A percentile compares a stretch with the other conserved stretches of the same genome.
These are phyloP conservation scores for Phymatotrichopsis omnivora DNA, from an alignment of 2,329 filamentous ascomycete species.

Conservation along the genomic window DNA sequence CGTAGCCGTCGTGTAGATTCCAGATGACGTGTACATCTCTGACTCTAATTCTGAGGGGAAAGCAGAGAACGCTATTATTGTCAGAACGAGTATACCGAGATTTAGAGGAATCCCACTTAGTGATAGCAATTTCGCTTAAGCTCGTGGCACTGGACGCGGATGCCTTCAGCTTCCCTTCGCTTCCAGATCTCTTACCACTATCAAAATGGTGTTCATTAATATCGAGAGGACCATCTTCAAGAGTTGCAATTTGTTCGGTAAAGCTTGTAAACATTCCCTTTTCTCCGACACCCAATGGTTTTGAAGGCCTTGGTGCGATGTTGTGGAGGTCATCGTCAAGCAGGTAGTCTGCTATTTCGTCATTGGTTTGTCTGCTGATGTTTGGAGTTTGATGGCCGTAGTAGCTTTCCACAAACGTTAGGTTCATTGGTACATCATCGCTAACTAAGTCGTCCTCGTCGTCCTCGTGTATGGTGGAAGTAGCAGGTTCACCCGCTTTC, in stretches of 20 bases:
- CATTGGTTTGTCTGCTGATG: slow-evolving; percentile 33
- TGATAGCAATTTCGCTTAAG: background rate
- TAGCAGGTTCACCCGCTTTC: slow-evolving; percentile 2
- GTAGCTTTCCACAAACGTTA: slow-evolving; percentile 48
- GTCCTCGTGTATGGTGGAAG: slow-evolving; percentile 42
- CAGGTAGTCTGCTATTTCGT: slow-evolving; percentile 38
- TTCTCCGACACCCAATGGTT: slow-evolving; percentile 31
- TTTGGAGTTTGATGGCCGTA: slow-evolving; percentile 37
- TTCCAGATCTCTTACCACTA: too few species aligned
- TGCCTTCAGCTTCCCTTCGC: slow-evolving; percentile 1
- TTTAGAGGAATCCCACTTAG: slow-evolving; percentile 17
- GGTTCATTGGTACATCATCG: slow-evolving; percentile 36
- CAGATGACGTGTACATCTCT: slow-evolving; percentile 89
- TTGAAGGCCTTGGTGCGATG: slow-evolving; percentile 25
- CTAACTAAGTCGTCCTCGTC: slow-evolving; percentile 37
- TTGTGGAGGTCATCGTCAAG: slow-evolving; percentile 34
- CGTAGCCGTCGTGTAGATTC: slow-evolving; percentile 96
- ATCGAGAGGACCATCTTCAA: slow-evolving; percentile 52
- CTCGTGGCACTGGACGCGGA: slow-evolving; percentile 2
- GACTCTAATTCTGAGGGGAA: slow-evolving; percentile 63
- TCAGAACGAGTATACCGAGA: slow-evolving; percentile 12
- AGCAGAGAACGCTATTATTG: slow-evolving; percentile 11
- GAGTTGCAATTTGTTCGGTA: slow-evolving; percentile 45
- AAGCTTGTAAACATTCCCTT: slow-evolving; percentile 42
- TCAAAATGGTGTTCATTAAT: slow-evolving; percentile 75